A percentile compares a stretch with the other conserved stretches of the same genome.
phyloP scores from a whole-genome alignment of 1,284 basidiomycete genomes.

The Schizophyllum amplum region DNA sequence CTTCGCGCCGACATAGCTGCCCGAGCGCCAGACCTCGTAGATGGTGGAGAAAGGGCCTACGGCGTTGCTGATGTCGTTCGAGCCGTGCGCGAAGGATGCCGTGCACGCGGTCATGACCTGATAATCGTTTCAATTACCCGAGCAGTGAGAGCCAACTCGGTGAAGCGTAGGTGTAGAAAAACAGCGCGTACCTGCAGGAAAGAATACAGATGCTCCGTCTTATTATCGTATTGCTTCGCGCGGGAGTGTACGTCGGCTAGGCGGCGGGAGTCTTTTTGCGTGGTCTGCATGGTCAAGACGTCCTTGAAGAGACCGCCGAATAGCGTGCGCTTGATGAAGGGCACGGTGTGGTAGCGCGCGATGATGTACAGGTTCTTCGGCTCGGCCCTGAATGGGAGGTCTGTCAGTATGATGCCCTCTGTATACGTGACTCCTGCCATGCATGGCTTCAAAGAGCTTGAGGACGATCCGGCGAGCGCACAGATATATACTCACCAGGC shows the following conservation, averaged over 20 bases:
- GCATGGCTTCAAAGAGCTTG: not conserved
- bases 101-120: constrained; percentile 25
- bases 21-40: constrained; percentile 20
- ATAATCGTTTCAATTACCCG: too few relatives aligned
- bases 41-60: constrained; percentile 24
- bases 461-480: not conserved
- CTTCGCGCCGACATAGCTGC: constrained; percentile 12
- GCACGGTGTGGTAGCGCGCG: constrained; percentile 18
- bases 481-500: not conserved
- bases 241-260: constrained; percentile 17
- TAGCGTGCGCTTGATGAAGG: constrained; percentile 17
- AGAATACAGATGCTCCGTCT: constrained; percentile 23
- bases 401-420: not conserved
- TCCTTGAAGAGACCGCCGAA: constrained; percentile 17
- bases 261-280: constrained; percentile 9
- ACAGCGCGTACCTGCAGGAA: constrained; percentile 12
- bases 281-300: constrained; percentile 8
- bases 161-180: too few relatives aligned
- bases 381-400: constrained; percentile 19
- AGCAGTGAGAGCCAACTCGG: too few relatives aligned
- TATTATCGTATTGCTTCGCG: constrained; percentile 21
- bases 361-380: constrained; percentile 23
- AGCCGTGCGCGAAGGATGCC: constrained; percentile 23
- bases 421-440: too few relatives aligned
- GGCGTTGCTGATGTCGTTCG: constrained; percentile 23